Percentiles rank a stretch among this genome's conserved stretches.
Conservation (phyloP, 768 basidiomycete species). For the Austroboletus festivus region DNA sequence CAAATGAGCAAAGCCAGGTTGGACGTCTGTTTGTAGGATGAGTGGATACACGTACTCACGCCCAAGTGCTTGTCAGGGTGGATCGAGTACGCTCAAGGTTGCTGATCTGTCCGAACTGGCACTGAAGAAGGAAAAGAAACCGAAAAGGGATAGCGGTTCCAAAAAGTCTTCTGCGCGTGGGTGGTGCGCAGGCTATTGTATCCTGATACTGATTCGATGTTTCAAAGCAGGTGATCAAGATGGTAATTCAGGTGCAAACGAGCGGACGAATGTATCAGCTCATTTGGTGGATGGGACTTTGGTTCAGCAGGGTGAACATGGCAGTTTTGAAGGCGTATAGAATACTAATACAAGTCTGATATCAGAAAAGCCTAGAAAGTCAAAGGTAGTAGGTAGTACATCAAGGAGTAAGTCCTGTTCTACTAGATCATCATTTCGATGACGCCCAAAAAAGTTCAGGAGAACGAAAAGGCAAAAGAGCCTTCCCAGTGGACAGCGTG, state of each 20-base stretch:
- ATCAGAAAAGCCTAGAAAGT: neutral
- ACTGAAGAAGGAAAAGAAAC: conserved; percentile 7
- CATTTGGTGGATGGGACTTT: neutral
- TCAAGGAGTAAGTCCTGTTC: conserved; percentile 9
- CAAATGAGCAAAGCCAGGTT: conserved; percentile 11
- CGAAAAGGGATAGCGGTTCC: conserved; percentile 3
- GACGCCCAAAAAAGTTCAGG: conserved; percentile 7
- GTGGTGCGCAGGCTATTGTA: neutral
- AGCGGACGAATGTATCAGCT: neutral
- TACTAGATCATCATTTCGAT: neutral
- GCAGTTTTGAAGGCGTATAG: neutral
- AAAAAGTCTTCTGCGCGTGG: conserved; percentile 13
- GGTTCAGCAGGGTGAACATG: conserved; percentile 12
- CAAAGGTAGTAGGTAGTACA: neutral
- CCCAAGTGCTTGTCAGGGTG: conserved; percentile 9
- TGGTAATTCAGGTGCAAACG: conserved; percentile 13
- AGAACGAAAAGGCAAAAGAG: neutral
- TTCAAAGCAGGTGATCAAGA: conserved; percentile 2
- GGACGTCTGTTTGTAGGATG: neutral
- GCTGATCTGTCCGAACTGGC: neutral
- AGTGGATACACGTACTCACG: neutral
- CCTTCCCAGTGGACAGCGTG: conserved; percentile 1
- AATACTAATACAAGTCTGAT: conserved; percentile 4
- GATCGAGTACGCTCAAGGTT: neutral
- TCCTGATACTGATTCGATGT: neutral